Percentiles rank a stretch among this genome's conserved stretches.
Conservation (phyloP, 495 filamentous ascomycete species). For the Cryomyces antarcticus region DNA sequence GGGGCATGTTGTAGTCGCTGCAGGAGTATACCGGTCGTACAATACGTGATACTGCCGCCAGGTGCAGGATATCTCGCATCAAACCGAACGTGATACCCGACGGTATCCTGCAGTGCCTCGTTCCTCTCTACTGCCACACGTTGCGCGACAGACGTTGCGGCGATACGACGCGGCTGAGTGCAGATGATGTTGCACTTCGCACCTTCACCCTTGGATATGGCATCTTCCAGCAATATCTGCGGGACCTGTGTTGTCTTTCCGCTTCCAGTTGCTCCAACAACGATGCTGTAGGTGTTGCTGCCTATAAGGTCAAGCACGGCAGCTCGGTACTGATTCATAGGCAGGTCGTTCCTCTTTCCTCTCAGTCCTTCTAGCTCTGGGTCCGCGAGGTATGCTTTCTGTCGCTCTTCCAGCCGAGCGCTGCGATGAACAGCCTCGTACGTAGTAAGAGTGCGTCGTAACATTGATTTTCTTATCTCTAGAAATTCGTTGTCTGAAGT, state of each 20-base stretch:
- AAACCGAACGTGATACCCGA: constrained; percentile 36
- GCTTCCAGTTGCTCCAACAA: constrained; percentile 35
- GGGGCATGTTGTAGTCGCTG: constrained; percentile 25
- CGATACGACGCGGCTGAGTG: constrained; percentile 37
- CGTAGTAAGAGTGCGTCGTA: constrained; percentile 7
- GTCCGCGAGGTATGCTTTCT: constrained; percentile 15
- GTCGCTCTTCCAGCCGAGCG: constrained; percentile 10
- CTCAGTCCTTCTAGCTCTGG: constrained; percentile 15
- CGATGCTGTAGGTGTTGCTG: constrained; percentile 29
- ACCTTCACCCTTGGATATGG: constrained; percentile 22
- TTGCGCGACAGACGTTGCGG: constrained; percentile 31
- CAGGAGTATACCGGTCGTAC: constrained; percentile 35
- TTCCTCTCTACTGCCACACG: constrained; percentile 34
- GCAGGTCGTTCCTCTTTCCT: constrained; percentile 23
- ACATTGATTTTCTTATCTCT: constrained; percentile 2
- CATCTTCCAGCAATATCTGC: constrained; percentile 35
- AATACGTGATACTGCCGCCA: constrained; percentile 32
- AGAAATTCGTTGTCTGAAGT: constrained; percentile 6
- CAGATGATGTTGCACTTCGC: constrained; percentile 32
- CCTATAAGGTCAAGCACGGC: constrained; percentile 28
- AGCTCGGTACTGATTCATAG: constrained; percentile 26
- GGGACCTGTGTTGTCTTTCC: constrained; percentile 45
- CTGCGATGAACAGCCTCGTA: constrained; percentile 10
- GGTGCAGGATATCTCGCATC: constrained; percentile 21
- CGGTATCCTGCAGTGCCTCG: constrained; percentile 25